Evolutionary conservation across 1,284 basidiomycete genomes (phyloP).

Genomic region (Leccinum insolens): DNA sequence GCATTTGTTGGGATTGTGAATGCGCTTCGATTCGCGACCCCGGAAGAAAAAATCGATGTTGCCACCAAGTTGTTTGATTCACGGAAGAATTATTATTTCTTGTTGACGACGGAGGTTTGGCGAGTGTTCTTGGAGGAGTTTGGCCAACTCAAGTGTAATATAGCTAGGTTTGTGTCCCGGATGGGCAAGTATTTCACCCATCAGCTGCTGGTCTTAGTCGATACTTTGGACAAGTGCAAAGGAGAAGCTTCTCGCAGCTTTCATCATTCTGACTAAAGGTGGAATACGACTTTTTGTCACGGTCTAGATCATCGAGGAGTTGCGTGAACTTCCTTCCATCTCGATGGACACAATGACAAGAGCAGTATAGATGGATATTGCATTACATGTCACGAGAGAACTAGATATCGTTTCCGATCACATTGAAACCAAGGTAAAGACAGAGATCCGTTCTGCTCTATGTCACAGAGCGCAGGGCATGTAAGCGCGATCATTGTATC

Average conservation of each 20-base stretch:
- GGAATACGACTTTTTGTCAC: constrained; percentile 14
- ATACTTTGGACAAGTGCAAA: constrained; percentile 17
- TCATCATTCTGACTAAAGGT: constrained; percentile 1
- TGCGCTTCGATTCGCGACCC: not conserved
- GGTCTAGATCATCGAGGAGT: constrained; percentile 6
- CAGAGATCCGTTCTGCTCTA: constrained; percentile 6
- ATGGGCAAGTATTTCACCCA: not conserved
- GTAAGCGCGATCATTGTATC: constrained; percentile 5
- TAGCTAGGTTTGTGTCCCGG: not conserved
- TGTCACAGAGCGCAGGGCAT: constrained; percentile 16
- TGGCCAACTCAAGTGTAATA: not conserved
- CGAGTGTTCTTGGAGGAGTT: not conserved
- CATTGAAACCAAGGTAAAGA: not conserved
- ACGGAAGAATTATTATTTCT: constrained; percentile 7
- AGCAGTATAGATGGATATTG: constrained; percentile 9
- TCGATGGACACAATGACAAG: constrained; percentile 9
- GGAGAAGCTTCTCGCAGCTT: constrained; percentile 2
- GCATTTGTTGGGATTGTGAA: not conserved
- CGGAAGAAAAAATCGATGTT: constrained; percentile 10
- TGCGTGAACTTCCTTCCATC: constrained; percentile 4
- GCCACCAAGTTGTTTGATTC: constrained; percentile 15
- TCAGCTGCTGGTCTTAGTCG: constrained; percentile 9
- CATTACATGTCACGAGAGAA: constrained; percentile 15
- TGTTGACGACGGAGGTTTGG: constrained; percentile 15
- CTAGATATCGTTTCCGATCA: constrained; percentile 9